Base-by-base conservation (phyloP, 306 rosid genomes). In the Pterocarpus macrocarpus region DNA sequence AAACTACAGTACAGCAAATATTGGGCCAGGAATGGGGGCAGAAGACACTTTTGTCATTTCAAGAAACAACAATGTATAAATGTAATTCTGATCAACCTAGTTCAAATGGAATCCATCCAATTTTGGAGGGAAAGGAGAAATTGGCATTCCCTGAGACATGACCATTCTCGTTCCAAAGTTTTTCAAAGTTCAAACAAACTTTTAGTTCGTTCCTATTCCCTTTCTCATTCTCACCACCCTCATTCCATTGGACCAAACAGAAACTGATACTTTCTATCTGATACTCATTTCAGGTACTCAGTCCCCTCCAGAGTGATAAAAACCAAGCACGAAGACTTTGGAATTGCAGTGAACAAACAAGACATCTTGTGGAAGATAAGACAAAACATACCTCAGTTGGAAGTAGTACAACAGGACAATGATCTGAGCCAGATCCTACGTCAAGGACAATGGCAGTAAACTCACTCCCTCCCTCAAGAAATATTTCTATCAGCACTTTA, bases 401-500 rank as follows among this genome's bases (percentile, higher is more conserved):
- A 58, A 95, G 90, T 74, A 95, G 86, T 10, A 87, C 97, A 81
- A 95, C 97, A 76, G 99, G 97, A 78, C 68, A 89, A 69, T 87
- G 62, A 86, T 92, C 88, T 71, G 80, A 83, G 86, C 90, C 94
- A 78, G 92, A 87, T 78, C 97, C 97, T 33, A 95, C 97, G 76
- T 92, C 99, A 79, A 95, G 97, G 81, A 95, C 92, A 77, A 95
- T 93, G 69, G 97, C 94, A 5, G 99, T 95, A 88, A 95, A 95
- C 84, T 95, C 99, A 86, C 91, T 91, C 75, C 99, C 99, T 83
- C 94, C 97, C 84, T 95, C 94, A 83, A 95, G 95, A 87, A 91
- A 95, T 82, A 89, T 83, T 91, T 95, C 99, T 65, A 95, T 75
- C 11, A 95, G 86, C 83, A 92, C 97, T 86, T 88, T 92, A 80